Percentiles rank a stretch among this genome's conserved stretches.
Conservation (phyloP, 257 asterid species). For the Przewalskia tangutica region DNA sequence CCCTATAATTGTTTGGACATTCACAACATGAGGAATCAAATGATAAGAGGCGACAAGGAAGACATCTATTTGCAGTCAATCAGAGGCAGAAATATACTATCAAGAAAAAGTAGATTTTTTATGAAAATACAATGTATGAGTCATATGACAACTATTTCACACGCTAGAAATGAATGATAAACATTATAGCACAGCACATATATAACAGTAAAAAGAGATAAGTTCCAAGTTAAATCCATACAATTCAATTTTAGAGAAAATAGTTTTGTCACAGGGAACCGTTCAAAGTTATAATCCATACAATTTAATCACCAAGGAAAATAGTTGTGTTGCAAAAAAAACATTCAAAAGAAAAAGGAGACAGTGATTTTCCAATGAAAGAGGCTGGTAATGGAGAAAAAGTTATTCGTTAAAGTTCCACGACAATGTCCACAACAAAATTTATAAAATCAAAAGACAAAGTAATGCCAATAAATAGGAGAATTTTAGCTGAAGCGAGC, state of each 20-base stretch:
- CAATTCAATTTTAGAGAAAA: background rate
- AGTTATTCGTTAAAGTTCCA: background rate
- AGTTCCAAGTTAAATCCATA: background rate
- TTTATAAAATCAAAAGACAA: background rate
- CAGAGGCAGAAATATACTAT: background rate
- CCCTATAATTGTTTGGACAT: slow-evolving; percentile 35
- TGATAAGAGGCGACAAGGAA: background rate
- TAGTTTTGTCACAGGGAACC: background rate
- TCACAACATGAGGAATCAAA: background rate
- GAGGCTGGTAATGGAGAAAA: background rate
- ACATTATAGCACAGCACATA: background rate
- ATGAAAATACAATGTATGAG: background rate
- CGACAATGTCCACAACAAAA: background rate
- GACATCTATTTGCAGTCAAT: background rate
- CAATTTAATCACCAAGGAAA: background rate
- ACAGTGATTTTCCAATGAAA: background rate
- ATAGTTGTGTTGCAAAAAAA: background rate
- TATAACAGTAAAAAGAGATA: background rate
- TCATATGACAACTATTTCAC: background rate
- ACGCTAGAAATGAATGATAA: background rate
- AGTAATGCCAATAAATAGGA: background rate
- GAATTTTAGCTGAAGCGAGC: background rate
- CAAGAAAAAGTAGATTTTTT: background rate
- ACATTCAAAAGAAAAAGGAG: background rate
- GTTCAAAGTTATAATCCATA: background rate